These are phyloP conservation scores for Anthracocystis panici-leucophaei DNA, from an alignment of 1,284 basidiomycete species.

Conservation along the genomic window DNA sequence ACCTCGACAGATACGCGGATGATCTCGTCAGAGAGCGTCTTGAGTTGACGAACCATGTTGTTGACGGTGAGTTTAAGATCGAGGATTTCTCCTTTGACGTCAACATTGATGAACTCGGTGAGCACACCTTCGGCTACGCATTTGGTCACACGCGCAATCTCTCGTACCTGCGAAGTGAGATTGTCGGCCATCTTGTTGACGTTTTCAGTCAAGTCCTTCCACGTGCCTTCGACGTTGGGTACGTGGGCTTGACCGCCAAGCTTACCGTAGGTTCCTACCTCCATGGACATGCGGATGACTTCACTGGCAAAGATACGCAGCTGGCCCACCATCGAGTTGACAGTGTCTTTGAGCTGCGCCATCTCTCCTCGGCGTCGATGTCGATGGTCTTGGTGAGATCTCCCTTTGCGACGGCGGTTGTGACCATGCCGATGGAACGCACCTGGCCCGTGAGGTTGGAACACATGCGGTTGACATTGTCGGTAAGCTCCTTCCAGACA, in stretches of 20 bases:
- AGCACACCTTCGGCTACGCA: constrained; percentile 90
- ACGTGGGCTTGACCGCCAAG: constrained; percentile 69
- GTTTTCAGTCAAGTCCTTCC: constrained; percentile 71
- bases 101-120: constrained; percentile 88
- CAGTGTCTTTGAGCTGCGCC: constrained; percentile 83
- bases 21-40: constrained; percentile 68
- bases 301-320: constrained; percentile 85
- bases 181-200: constrained; percentile 72
- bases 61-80: constrained; percentile 78
- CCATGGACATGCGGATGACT: constrained; percentile 71
- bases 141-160: constrained; percentile 70
- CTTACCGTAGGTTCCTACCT: constrained; percentile 69
- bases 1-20: constrained; percentile 84
- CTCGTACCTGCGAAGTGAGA: constrained; percentile 65
- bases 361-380: constrained; percentile 87
- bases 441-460: constrained; percentile 93
- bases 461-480: constrained; percentile 91
- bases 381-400: constrained; percentile 74
- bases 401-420: constrained; percentile 83
- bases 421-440: constrained; percentile 87
- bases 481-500: constrained; percentile 70
- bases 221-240: constrained; percentile 71
- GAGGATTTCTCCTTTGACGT: constrained; percentile 96
- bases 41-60: constrained; percentile 69
- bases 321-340: constrained; percentile 91